A percentile compares a stretch with the other conserved stretches of the same genome.
phyloP scores from a whole-genome alignment of 2,329 filamentous ascomycete species.

The Verticillium isaacii region DNA sequence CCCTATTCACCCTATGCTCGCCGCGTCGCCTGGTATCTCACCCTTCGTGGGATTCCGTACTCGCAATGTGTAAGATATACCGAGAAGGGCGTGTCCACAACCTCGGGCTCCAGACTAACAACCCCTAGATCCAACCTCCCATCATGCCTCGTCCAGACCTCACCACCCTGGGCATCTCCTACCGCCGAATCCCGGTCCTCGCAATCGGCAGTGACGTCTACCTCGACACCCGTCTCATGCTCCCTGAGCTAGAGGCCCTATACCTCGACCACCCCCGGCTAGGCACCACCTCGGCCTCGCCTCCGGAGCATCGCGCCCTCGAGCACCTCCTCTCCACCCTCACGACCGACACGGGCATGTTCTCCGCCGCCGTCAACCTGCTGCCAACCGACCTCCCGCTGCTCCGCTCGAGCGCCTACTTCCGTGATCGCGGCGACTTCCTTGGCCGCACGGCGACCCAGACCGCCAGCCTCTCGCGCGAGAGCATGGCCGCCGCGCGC shows the following conservation, averaged over 20 bases:
- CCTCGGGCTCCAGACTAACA: constrained; percentile 1
- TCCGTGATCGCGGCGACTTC: constrained; percentile 48
- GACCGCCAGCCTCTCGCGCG: constrained; percentile 12
- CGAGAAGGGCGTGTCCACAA: background rate
- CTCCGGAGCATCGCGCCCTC: constrained; percentile 28
- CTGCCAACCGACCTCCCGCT: constrained; percentile 52
- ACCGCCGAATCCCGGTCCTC: constrained; percentile 67
- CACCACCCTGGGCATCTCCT: constrained; percentile 53
- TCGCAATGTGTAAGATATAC: constrained; percentile 56
- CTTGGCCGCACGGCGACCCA: constrained; percentile 16
- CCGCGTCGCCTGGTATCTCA: constrained; percentile 63
- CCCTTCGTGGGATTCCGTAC: constrained; percentile 60
- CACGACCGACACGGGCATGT: constrained; percentile 53
- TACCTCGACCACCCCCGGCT: constrained; percentile 39
- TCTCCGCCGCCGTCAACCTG: constrained; percentile 44
- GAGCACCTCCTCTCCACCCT: constrained; percentile 52
- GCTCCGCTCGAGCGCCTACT: constrained; percentile 44
- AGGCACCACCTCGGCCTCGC: constrained; percentile 17
- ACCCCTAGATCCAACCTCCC: constrained; percentile 56
- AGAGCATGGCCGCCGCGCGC: constrained; percentile 23
- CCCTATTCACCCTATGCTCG: constrained; percentile 59
- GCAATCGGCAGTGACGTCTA: constrained; percentile 64
- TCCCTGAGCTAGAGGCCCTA: constrained; percentile 56
- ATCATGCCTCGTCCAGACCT: constrained; percentile 64
- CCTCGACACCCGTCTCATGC: constrained; percentile 64